Percentiles rank a stretch among this genome's conserved stretches.
Conservation (phyloP, 2,329 filamentous ascomycete genomes). For the Aureobasidium musti region DNA sequence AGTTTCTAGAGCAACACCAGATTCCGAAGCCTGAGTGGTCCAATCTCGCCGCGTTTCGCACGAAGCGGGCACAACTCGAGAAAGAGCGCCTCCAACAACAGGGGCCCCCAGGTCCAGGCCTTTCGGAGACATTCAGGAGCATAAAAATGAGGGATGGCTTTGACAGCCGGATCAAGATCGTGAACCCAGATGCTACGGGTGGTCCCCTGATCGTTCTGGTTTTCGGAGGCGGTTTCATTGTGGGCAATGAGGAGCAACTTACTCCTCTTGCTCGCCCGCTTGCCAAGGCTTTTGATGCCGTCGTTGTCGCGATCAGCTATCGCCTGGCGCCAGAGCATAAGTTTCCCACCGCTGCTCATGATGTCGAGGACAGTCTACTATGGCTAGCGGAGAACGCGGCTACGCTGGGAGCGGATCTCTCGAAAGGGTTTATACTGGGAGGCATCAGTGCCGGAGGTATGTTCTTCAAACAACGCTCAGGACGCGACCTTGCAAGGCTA, state of each 20-base stretch:
- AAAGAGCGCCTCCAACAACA: not conserved
- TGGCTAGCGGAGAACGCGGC: conserved; percentile 49
- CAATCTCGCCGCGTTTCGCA: not conserved
- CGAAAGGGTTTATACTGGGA: conserved; percentile 52
- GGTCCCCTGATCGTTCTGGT: conserved; percentile 36
- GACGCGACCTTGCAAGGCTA: too few species aligned
- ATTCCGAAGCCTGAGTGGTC: not conserved
- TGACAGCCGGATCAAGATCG: not conserved
- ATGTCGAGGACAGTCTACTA: conserved; percentile 51
- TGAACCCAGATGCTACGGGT: not conserved
- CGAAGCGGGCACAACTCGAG: not conserved
- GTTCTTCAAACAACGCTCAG: too few species aligned
- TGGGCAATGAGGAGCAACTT: conserved; percentile 35
- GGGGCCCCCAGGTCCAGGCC: not conserved
- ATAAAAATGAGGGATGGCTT: too few species aligned
- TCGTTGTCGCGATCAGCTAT: conserved; percentile 49
- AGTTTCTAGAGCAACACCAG: not conserved
- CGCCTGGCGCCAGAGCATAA: conserved; percentile 51
- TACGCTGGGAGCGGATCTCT: conserved; percentile 46
- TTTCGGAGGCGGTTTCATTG: conserved; percentile 38
- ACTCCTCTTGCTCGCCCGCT: conserved; percentile 33
- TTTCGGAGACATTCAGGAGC: too few species aligned
- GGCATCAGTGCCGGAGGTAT: conserved; percentile 51
- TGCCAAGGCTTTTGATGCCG: conserved; percentile 40
- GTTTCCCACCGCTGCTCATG: conserved; percentile 49